A percentile compares a stretch with the other conserved stretches of the same genome.
Conservation (phyloP, 495 filamentous ascomycete species). For the Ascobolus immersus region DNA sequence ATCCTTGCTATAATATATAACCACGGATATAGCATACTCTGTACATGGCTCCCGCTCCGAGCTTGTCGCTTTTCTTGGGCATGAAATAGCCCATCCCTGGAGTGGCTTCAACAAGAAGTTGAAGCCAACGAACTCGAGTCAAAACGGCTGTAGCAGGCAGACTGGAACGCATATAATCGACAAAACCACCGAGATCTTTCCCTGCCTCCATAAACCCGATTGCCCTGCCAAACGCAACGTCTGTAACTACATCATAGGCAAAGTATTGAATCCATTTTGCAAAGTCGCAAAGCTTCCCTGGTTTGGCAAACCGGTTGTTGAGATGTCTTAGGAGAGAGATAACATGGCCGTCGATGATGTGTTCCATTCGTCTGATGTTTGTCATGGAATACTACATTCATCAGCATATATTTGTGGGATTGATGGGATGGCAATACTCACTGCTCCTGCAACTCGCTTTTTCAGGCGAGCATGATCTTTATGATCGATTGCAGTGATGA, state of each 20-base stretch:
- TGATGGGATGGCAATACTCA: constrained; percentile 24
- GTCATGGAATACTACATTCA: constrained; percentile 2
- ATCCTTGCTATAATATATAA: no score
- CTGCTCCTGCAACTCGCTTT: constrained; percentile 31
- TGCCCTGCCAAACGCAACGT: constrained; percentile 36
- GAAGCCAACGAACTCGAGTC: background rate
- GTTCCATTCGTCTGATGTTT: constrained; percentile 19
- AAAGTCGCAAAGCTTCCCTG: constrained; percentile 22
- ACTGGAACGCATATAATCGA: constrained; percentile 26
- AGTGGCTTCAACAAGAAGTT: background rate
- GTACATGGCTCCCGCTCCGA: background rate
- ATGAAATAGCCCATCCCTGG: no score
- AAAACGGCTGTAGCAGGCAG: constrained; percentile 22
- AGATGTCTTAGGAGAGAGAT: constrained; percentile 22
- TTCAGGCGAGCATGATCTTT: constrained; percentile 19
- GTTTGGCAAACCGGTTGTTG: constrained; percentile 19
- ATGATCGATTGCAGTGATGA: constrained; percentile 8
- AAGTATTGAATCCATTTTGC: constrained; percentile 29
- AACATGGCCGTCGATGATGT: constrained; percentile 14
- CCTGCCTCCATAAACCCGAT: constrained; percentile 37
- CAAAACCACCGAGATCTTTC: constrained; percentile 15
- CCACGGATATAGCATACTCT: no score
- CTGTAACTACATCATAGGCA: constrained; percentile 33
- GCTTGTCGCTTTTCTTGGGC: constrained; percentile 1
- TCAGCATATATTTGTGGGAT: constrained; percentile 17